Evolutionary conservation across 1,284 basidiomycete species (phyloP), one percentile per base, ranked within the genome.

Genomic region (Cutaneotrichosporon sp.): DNA sequence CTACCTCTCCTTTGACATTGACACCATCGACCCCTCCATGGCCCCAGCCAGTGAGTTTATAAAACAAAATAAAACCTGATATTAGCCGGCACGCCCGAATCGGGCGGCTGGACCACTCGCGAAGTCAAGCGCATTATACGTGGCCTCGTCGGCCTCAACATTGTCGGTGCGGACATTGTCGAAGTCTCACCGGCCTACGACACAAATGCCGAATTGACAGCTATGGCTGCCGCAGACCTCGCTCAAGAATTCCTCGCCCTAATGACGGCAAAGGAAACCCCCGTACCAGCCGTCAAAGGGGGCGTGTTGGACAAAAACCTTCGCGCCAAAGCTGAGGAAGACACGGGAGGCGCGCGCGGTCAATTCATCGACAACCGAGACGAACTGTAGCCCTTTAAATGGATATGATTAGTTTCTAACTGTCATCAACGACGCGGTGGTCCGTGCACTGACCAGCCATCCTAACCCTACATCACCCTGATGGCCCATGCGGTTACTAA

Each of bases 161-260:
- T 82, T 51, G 81, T 78, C 61, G 76, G 89, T 53, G 87, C 87
- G 1, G 89, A 90, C 73, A 81, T 91, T 30, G 78, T 79, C 60
- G 77, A 79, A 63, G 71, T 79, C 3, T 69, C 75, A 0, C 75
- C 79, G 4, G 76, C 76, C 3, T 81, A 80, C 65, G 79, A 81
- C 66, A 74, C 76, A 5, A 74, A 80, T 55, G 75, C 74, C 38
- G 79, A 80, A 61, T 72, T 80, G 21, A 78, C 79, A 1, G 74
- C 73, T 32, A 77, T 79, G 61, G 77, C 75, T 14, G 79, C 79
- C 5, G 78, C 79, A 7, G 79, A 80, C 60, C 71, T 78, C 56
- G 74, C 75, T 2, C 73, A 71, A 42, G 77, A 79, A 58, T 76
- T 78, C 61, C 49, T 79, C 32, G 60, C 67, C 11, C 69, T 72